Percentiles rank a stretch among this genome's conserved stretches.
phyloP scores from a whole-genome alignment of 164 flowering plant species.

The Piper betle region DNA sequence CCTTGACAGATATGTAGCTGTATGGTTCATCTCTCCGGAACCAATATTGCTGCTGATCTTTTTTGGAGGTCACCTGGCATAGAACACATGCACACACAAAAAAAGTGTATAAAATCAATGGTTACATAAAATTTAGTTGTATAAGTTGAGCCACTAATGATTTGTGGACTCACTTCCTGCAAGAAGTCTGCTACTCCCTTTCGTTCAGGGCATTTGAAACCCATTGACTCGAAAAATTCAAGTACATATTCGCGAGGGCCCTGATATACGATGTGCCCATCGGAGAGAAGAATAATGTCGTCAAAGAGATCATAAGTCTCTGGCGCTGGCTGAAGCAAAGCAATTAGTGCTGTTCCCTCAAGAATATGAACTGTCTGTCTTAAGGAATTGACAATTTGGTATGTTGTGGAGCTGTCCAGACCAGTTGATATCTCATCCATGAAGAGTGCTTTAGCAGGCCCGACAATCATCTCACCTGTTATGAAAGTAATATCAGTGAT shows the following conservation, averaged over 20 bases:
- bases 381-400: conserved; percentile 15
- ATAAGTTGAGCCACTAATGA: background rate
- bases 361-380: conserved; percentile 7
- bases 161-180: conserved; percentile 20
- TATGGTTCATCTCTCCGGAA: conserved; percentile 29
- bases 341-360: conserved; percentile 9
- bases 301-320: conserved; percentile 10
- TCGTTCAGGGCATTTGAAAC: conserved; percentile 30
- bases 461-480: conserved; percentile 50
- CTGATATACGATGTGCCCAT: conserved; percentile 42
- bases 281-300: conserved; percentile 37
- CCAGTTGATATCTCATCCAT: conserved; percentile 32
- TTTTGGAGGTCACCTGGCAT: conserved; percentile 57
- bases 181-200: conserved; percentile 32
- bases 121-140: background rate
- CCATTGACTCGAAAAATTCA: conserved; percentile 39
- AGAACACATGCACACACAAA: background rate
- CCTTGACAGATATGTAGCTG: conserved; percentile 30
- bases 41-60: conserved; percentile 77
- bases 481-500: background rate
- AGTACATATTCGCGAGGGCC: conserved; percentile 47
- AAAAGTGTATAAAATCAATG: background rate
- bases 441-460: conserved; percentile 28
- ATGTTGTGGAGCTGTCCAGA: conserved; percentile 54
- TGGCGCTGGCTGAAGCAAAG: conserved; percentile 10